Percentiles rank a stretch among this genome's conserved stretches.
These are phyloP conservation scores for Sporodiniella umbellata DNA, from an alignment of 371 early-diverging fungal genomes.

Conservation along the genomic window DNA sequence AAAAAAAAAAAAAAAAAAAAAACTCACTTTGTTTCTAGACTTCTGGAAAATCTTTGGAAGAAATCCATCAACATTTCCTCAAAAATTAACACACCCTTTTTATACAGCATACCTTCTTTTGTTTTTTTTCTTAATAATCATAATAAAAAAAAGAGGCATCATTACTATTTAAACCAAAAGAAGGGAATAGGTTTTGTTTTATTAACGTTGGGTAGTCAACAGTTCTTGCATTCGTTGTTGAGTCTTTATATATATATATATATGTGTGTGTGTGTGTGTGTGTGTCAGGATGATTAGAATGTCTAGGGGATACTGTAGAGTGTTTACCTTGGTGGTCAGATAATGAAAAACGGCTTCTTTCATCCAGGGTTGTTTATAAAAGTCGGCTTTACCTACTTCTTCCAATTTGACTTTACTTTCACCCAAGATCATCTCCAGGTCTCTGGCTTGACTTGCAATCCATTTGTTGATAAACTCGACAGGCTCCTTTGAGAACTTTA, in stretches of 20 bases:
- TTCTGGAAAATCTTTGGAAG: slow-evolving; percentile 24
- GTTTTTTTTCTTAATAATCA: neutral
- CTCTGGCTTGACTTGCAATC: slow-evolving; percentile 89
- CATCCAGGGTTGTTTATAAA: slow-evolving; percentile 85
- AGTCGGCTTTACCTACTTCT: slow-evolving; percentile 73
- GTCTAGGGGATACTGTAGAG: neutral
- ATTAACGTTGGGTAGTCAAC: slow-evolving; percentile 31
- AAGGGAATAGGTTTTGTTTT: too few relatives aligned
- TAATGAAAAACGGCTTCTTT: slow-evolving; percentile 91
- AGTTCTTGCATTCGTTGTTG: slow-evolving; percentile 53
- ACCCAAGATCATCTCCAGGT: slow-evolving; percentile 87
- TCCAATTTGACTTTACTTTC: slow-evolving; percentile 83
- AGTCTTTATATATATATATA: slow-evolving; percentile 18
- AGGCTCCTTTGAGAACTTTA: slow-evolving; percentile 83
- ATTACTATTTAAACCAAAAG: too few relatives aligned
- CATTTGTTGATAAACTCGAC: slow-evolving; percentile 89
- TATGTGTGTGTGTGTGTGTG: too few relatives aligned
- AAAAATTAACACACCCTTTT: slow-evolving; percentile 22
- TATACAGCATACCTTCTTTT: slow-evolving; percentile 17
- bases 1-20: too few relatives aligned
- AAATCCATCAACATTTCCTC: slow-evolving; percentile 24
- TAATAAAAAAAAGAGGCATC: too few relatives aligned
- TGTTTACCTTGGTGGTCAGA: slow-evolving; percentile 60
- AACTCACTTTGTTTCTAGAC: slow-evolving; percentile 12
- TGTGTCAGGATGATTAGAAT: too few relatives aligned